A percentile compares a stretch with the other conserved stretches of the same genome.
Evolutionary conservation across 352 stramenopile species (phyloP).

Genomic region (Pythium rishiriense): DNA sequence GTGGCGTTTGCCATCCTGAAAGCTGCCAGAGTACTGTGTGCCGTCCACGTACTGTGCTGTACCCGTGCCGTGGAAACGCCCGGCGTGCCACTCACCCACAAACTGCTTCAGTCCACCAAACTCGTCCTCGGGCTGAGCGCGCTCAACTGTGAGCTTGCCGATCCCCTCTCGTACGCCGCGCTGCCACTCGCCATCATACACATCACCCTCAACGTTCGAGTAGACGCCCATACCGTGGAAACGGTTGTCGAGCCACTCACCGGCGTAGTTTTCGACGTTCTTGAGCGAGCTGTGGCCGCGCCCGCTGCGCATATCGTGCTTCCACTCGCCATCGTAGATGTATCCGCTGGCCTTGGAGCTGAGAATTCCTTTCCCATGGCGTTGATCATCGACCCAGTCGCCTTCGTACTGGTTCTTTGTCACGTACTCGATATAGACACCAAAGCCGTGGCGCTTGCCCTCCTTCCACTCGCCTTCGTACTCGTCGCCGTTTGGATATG

Average conservation of each 20-base stretch:
- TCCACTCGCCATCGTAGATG: constrained; percentile 83
- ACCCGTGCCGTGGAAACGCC: constrained; percentile 74
- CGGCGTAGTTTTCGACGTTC: constrained; percentile 73
- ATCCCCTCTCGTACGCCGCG: constrained; percentile 54
- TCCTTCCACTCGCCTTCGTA: constrained; percentile 74
- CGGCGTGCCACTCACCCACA: constrained; percentile 60
- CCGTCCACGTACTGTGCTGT: constrained; percentile 85
- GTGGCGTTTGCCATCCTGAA: constrained; percentile 69
- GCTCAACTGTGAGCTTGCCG: constrained; percentile 52
- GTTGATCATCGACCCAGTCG: constrained; percentile 59
- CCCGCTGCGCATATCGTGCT: constrained; percentile 64
- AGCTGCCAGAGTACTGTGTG: constrained; percentile 88
- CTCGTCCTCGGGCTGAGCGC: constrained; percentile 26
- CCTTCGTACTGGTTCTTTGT: constrained; percentile 83
- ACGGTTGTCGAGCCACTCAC: constrained; percentile 59
- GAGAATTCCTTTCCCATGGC: constrained; percentile 73
- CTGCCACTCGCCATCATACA: constrained; percentile 74
- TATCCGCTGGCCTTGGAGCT: constrained; percentile 58
- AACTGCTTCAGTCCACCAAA: constrained; percentile 61
- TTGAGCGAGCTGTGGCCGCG: constrained; percentile 69
- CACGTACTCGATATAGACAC: constrained; percentile 70
- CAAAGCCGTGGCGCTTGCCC: constrained; percentile 71
- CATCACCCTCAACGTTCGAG: constrained; percentile 54
- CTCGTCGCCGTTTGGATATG: constrained; percentile 71
- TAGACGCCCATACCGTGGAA: constrained; percentile 72